A percentile compares a stretch with the other conserved stretches of the same genome.
Conservation (phyloP, 1,284 basidiomycete species). For the Cutaneotrichosporon cavernicola region DNA sequence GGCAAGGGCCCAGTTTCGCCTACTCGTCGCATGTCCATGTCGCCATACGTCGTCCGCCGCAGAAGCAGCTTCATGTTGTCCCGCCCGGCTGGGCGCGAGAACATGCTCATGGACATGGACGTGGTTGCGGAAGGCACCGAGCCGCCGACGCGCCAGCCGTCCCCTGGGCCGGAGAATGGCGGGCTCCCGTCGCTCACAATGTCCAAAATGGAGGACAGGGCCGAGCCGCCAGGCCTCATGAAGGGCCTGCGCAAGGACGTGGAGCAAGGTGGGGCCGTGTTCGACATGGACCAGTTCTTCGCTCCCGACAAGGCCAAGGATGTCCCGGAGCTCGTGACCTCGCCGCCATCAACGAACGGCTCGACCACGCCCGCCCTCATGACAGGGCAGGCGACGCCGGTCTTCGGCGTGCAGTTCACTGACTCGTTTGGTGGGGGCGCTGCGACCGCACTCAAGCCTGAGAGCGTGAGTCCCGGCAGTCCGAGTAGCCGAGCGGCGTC, state of each 20-base stretch:
- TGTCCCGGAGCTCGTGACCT: neutral
- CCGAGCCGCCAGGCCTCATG: constrained; percentile 57
- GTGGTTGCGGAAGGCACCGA: constrained; percentile 54
- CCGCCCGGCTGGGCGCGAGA: constrained; percentile 61
- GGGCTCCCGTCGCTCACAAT: constrained; percentile 37
- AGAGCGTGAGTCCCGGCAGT: constrained; percentile 1
- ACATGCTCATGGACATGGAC: constrained; percentile 83
- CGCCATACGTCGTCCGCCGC: constrained; percentile 23
- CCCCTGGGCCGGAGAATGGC: constrained; percentile 31
- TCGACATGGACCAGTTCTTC: constrained; percentile 51
- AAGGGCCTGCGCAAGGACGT: constrained; percentile 50
- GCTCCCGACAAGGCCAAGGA: neutral
- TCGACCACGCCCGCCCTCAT: constrained; percentile 56
- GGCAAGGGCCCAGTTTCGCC: constrained; percentile 3
- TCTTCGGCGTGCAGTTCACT: constrained; percentile 49
- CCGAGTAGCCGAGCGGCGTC: neutral
- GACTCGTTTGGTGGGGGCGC: constrained; percentile 32
- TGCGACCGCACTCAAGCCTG: neutral
- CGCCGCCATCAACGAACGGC: neutral
- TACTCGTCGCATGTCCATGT: constrained; percentile 5
- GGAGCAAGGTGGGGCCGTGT: constrained; percentile 52
- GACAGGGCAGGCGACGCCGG: constrained; percentile 26
- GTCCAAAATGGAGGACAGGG: constrained; percentile 8
- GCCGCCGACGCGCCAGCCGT: constrained; percentile 61
- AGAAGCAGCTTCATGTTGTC: constrained; percentile 60